Evolutionary conservation across 176 grass and related monocot species (phyloP).

Genomic region (Bromus sterilis): DNA sequence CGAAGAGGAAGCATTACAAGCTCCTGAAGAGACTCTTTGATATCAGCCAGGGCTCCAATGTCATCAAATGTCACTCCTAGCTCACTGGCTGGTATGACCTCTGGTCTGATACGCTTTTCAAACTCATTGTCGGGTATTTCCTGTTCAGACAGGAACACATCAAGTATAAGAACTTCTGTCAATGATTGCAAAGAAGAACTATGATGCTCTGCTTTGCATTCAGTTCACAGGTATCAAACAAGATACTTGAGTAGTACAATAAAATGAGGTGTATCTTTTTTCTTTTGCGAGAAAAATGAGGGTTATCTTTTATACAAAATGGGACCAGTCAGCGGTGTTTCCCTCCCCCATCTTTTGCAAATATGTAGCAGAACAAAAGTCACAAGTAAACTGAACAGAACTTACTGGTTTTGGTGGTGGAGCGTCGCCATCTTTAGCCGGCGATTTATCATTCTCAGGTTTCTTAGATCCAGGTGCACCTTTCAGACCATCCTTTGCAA

Average conservation of each 20-base stretch:
- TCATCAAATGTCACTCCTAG: slow-evolving; percentile 97
- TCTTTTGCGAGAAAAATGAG: neutral
- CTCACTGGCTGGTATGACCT: slow-evolving; percentile 84
- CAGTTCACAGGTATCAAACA: neutral
- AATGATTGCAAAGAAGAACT: neutral
- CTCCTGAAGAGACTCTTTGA: slow-evolving; percentile 96
- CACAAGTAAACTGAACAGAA: neutral
- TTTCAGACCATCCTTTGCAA: slow-evolving; percentile 23
- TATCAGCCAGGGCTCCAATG: slow-evolving; percentile 85
- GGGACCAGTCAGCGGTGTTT: neutral
- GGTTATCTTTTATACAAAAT: neutral
- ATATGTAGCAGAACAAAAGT: neutral
- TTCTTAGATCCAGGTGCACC: slow-evolving; percentile 25
- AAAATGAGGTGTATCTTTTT: neutral
- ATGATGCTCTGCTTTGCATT: neutral
- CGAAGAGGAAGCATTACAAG: slow-evolving; percentile 96
- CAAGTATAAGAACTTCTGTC: neutral
- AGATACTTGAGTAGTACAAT: neutral
- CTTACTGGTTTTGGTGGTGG: slow-evolving; percentile 39
- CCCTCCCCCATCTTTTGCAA: neutral
- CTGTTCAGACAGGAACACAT: slow-evolving; percentile 30
- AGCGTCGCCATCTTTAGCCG: slow-evolving; percentile 30
- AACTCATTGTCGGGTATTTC: slow-evolving; percentile 97
- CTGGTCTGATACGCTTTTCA: slow-evolving; percentile 90
- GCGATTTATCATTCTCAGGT: slow-evolving; percentile 20